Base-by-base conservation (phyloP, 495 filamentous ascomycete genomes). In the Neurospora sp. region DNA sequence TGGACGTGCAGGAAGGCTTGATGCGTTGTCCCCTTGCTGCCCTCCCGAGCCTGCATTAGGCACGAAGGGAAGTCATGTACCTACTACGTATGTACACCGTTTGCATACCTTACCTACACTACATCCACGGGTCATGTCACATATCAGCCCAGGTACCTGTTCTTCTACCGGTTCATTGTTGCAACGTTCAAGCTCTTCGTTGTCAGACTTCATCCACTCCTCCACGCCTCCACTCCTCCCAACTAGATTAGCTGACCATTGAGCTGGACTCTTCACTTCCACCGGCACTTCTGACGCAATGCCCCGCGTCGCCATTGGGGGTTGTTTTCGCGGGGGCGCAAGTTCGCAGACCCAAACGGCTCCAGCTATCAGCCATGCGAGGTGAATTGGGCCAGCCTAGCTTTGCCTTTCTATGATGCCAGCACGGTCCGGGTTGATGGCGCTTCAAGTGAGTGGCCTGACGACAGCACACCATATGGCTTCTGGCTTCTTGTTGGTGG, bases 21-120 rank as follows among this genome's bases (percentile, higher is more conserved):
- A 80, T 80, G 78, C 76, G 79, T 79, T 80, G 79, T 80, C 79
- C 70, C 45, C 40, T 68, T 69, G 42, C 16, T 45, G 72, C 75
- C 74, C 72, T 72, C 61, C 76, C 73, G 70, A 75, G 70, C 71
- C 74, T 76, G 76, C 76, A 77, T 77, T 68, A 71, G 53, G 53
- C 70, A 39, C 70, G 31, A 37, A 71, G 53, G 42, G 44, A 65
- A 39, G 16, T 44, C 27, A n/a, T n/a, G 16, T 35, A 31, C 27
- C 27, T 31, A 31, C 27, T 31, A 59, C 16, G 44, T 45, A 59
- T 38, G 42, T 35, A 59, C 44, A 68, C 31, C 42, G 44, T 71
- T 68, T 44, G 16, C n/a, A 20, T 20, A 65, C 41, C 42, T 65
- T 35, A 35, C 0, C 1, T 20, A 71, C 41, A 5, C 16, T 38